phyloP scores from a whole-genome alignment of 2,329 filamentous ascomycete genomes.

The Daldinia eschscholtzii region DNA sequence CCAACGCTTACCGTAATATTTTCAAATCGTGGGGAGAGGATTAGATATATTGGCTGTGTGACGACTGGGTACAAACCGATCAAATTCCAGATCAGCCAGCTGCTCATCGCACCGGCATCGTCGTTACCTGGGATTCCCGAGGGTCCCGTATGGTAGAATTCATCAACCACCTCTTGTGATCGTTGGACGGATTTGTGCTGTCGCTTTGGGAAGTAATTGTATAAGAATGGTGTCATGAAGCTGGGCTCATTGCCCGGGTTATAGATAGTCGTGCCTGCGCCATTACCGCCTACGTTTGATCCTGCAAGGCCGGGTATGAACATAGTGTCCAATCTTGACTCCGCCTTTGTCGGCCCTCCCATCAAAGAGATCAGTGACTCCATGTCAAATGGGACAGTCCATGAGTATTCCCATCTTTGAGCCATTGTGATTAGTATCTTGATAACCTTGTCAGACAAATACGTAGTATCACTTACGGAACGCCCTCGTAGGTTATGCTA shows the following conservation, averaged over 20 bases:
- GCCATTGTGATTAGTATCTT: background rate
- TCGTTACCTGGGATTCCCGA: constrained; percentile 68
- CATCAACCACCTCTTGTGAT: constrained; percentile 62
- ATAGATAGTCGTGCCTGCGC: constrained; percentile 60
- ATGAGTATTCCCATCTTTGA: constrained; percentile 63
- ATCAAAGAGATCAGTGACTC: constrained; percentile 62
- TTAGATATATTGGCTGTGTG: constrained; percentile 67
- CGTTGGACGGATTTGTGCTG: constrained; percentile 65
- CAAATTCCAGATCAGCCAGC: constrained; percentile 69
- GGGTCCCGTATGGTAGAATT: constrained; percentile 61
- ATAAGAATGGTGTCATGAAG: constrained; percentile 62
- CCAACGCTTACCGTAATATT: constrained; percentile 63
- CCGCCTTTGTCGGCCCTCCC: constrained; percentile 65
- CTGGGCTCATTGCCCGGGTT: constrained; percentile 57
- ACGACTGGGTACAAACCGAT: constrained; percentile 68
- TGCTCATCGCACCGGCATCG: constrained; percentile 71
- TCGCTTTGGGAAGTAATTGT: constrained; percentile 64
- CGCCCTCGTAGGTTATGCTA: constrained; percentile 64
- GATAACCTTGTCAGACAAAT: background rate
- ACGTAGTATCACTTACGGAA: constrained; percentile 39
- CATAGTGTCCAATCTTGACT: constrained; percentile 60
- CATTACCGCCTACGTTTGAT: constrained; percentile 64
- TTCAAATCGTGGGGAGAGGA: constrained; percentile 64
- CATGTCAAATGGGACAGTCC: constrained; percentile 71
- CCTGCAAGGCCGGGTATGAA: constrained; percentile 54